A percentile compares a stretch with the other conserved stretches of the same genome.
Evolutionary conservation across 306 rosid species (phyloP).

Genomic region (Carpinus viminea): DNA sequence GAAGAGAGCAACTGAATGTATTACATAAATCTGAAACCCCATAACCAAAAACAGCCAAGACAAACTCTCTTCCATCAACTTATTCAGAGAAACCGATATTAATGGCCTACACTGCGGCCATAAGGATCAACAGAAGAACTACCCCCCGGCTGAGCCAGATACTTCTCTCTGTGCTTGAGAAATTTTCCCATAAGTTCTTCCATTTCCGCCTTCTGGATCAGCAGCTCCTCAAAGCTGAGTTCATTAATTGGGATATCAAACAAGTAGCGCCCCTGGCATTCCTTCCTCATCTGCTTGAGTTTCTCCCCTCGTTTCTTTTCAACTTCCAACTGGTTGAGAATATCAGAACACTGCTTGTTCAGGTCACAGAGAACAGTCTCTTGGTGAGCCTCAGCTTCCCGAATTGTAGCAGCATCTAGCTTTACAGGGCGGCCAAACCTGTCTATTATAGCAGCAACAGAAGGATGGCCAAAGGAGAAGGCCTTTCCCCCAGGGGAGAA

Average conservation of each 20-base stretch:
- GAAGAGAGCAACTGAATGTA: background rate
- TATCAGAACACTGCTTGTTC: conserved; percentile 2
- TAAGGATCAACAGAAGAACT: background rate
- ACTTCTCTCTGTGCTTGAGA: background rate
- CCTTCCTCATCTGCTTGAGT: background rate
- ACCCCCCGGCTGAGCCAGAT: background rate
- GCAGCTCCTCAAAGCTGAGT: background rate
- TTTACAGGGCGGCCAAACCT: background rate
- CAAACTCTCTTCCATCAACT: background rate
- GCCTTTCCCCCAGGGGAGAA: conserved; percentile 17
- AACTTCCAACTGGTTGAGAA: background rate
- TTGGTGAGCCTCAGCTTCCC: background rate
- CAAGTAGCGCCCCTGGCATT: background rate
- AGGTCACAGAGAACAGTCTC: background rate
- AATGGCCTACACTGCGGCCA: background rate
- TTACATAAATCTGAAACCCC: background rate
- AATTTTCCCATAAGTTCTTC: background rate
- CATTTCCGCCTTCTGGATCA: background rate
- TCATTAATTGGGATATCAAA: background rate
- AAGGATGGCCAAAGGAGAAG: conserved; percentile 2
- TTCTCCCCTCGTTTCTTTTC: background rate
- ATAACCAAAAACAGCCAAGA: background rate
- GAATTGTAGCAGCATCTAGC: background rate
- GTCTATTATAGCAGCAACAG: background rate
- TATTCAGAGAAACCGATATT: background rate